phyloP scores from a whole-genome alignment of 805 yeast species.

The Barnettozyma californica region DNA sequence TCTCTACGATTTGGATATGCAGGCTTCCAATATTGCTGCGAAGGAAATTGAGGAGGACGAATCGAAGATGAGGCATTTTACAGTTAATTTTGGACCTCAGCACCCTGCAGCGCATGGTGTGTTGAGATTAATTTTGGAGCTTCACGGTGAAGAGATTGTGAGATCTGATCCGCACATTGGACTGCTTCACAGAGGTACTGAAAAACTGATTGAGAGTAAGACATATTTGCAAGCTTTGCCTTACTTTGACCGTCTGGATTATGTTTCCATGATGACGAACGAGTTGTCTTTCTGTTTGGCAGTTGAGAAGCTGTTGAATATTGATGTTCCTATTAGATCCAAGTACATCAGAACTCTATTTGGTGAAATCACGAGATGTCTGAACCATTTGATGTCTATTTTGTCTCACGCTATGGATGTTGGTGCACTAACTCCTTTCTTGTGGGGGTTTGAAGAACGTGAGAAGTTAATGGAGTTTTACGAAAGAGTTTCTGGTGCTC shows the following conservation, averaged over 20 bases:
- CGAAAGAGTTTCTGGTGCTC: slow-evolving; percentile 86
- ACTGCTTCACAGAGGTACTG: slow-evolving; percentile 82
- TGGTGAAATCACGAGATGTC: slow-evolving; percentile 79
- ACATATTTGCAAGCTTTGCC: slow-evolving; percentile 87
- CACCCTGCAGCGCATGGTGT: slow-evolving; percentile 96
- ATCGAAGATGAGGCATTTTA: slow-evolving; percentile 72
- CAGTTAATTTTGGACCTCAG: slow-evolving; percentile 89
- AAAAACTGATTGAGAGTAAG: slow-evolving; percentile 79
- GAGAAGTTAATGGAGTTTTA: slow-evolving; percentile 90
- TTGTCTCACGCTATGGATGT: slow-evolving; percentile 91
- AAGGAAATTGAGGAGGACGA: slow-evolving; percentile 14
- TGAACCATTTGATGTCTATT: slow-evolving; percentile 83
- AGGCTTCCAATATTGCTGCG: slow-evolving; percentile 26
- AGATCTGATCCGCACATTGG: slow-evolving; percentile 90
- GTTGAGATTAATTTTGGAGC: slow-evolving; percentile 76
- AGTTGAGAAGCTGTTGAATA: slow-evolving; percentile 75
- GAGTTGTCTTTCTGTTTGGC: slow-evolving; percentile 82
- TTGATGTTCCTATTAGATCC: slow-evolving; percentile 81
- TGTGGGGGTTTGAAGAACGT: slow-evolving; percentile 93
- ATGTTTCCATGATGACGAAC: slow-evolving; percentile 85
- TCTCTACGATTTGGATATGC: slow-evolving; percentile 34
- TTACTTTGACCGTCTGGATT: slow-evolving; percentile 82
- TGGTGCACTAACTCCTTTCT: slow-evolving; percentile 88
- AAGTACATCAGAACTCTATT: slow-evolving; percentile 80
- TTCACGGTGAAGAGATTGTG: slow-evolving; percentile 84